Evolutionary conservation across 2,329 filamentous ascomycete species (phyloP).

Genomic region (Lecanicillium sp.): DNA sequence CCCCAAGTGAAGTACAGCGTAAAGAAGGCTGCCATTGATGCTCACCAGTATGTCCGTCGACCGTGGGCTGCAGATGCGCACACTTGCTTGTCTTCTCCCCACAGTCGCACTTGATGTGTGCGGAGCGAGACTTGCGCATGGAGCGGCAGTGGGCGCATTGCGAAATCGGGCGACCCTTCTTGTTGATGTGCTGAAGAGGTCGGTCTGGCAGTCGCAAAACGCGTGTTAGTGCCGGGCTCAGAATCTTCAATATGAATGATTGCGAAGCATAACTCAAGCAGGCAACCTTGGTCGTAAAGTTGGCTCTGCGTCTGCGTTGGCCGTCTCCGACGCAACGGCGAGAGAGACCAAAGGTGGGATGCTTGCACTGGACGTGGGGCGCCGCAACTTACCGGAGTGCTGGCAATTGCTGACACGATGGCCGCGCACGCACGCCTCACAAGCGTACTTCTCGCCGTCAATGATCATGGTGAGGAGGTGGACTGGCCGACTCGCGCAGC

Average conservation of each 20-base stretch:
- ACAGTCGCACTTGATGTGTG: slow-evolving; percentile 95
- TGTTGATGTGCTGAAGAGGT: slow-evolving; percentile 88
- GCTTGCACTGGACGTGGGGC: background rate
- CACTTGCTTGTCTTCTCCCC: slow-evolving; percentile 80
- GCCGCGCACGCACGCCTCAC: slow-evolving; percentile 94
- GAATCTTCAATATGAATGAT: no score
- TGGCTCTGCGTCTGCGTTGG: background rate
- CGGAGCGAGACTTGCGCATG: slow-evolving; percentile 90
- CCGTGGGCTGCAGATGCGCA: slow-evolving; percentile 48
- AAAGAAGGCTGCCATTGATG: background rate
- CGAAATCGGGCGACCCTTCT: slow-evolving; percentile 93
- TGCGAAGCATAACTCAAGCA: no score
- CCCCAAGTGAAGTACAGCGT: background rate
- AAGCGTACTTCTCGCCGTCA: slow-evolving; percentile 96
- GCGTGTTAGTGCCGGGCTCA: no score
- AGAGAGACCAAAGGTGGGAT: slow-evolving; percentile 5
- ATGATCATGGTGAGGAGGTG: slow-evolving; percentile 57
- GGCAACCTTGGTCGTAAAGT: no score
- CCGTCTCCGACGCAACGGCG: background rate
- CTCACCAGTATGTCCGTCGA: slow-evolving; percentile 55
- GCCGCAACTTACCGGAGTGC: slow-evolving; percentile 68
- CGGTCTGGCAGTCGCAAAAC: slow-evolving; percentile 53
- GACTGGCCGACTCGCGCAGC: slow-evolving; percentile 10
- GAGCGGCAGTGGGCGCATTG: slow-evolving; percentile 96
- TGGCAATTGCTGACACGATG: slow-evolving; percentile 99